phyloP scores from a whole-genome alignment of 2,329 filamentous ascomycete genomes.

The Truncatella angustata region DNA sequence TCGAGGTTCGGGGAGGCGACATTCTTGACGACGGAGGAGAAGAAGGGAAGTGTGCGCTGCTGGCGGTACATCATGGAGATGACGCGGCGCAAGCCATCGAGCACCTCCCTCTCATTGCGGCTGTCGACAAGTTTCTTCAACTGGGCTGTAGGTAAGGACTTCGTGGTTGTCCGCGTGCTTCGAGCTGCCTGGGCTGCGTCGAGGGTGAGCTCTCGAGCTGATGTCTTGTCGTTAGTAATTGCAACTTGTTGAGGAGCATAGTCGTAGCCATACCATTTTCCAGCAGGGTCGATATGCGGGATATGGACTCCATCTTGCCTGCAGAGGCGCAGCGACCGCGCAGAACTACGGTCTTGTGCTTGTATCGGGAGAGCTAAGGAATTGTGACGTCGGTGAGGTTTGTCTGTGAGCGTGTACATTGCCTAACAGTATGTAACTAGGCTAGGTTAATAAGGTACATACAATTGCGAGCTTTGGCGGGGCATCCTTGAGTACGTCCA shows the following conservation, averaged over 20 bases:
- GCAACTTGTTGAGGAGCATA: background rate
- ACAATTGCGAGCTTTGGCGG: constrained; percentile 10
- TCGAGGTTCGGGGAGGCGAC: constrained; percentile 91
- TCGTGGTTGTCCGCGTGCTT: constrained; percentile 58
- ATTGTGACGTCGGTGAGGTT: constrained; percentile 10
- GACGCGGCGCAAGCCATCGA: constrained; percentile 87
- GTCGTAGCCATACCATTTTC: constrained; percentile 71
- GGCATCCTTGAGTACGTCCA: constrained; percentile 1
- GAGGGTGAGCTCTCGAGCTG: constrained; percentile 94
- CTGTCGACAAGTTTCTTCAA: constrained; percentile 95
- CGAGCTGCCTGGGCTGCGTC: constrained; percentile 92
- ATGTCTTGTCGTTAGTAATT: constrained; percentile 6
- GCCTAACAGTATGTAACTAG: background rate
- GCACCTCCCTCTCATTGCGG: constrained; percentile 85
- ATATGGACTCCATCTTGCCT: constrained; percentile 84
- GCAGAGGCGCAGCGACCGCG: constrained; percentile 19
- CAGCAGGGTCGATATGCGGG: constrained; percentile 87
- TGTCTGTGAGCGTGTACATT: background rate
- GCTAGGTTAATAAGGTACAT: no score
- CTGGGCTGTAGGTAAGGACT: constrained; percentile 72
- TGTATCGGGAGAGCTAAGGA: background rate
- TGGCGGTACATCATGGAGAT: constrained; percentile 93
- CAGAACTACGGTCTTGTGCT: background rate
- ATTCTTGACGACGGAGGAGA: constrained; percentile 98
- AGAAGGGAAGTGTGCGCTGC: constrained; percentile 86